Base-by-base conservation (phyloP, 345 rosid species). In the Streptanthus diversifolius region DNA sequence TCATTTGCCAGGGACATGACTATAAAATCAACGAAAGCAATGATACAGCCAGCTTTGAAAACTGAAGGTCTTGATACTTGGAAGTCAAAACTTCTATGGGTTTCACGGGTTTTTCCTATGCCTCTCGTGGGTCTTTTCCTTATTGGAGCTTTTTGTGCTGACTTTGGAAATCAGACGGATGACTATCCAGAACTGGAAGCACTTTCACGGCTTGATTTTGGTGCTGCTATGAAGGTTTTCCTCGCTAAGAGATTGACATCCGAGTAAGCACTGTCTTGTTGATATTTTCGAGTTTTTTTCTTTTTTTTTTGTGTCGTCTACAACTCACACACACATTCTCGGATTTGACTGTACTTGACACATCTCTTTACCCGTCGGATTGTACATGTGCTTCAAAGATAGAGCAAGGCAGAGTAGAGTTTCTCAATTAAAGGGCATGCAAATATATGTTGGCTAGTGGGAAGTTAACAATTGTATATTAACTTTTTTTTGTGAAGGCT, bases 81-180 rank as follows among this genome's bases (percentile, higher is more conserved):
- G 97, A 85, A 86, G 79, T 95, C 96, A 12, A 91, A 88, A 77
- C 97, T 95, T 79, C 82, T 89, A 7, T 95, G 97, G 99, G 91
- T 93, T 40, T 91, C 99, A 24, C 84, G 96, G 45, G 96, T 85
- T 17, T 88, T 95, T 30, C 96, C 99, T 3, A 95, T 91, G 99
- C 99, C 99, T 59, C 99, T 95, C 48, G 85, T 95, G 1, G 99
- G 99, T 62, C 86, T 95, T 76, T 81, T 88, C 76, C 85, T 91
- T 70, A 95, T 95, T 19, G 89, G 87, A 14, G 70, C 88, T 53
- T 88, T 88, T 54, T 89, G 93, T 70, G 81, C 88, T 2, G 87
- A 91, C 58, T 82, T 75, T 27, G 97, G 76, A 54, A 68, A 79
- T 68, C 90, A 75, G 74, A 79, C 86, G 40, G 78, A 86, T 53